Conservation (phyloP, 768 basidiomycete species). For the Leccinum subgranulosum region DNA sequence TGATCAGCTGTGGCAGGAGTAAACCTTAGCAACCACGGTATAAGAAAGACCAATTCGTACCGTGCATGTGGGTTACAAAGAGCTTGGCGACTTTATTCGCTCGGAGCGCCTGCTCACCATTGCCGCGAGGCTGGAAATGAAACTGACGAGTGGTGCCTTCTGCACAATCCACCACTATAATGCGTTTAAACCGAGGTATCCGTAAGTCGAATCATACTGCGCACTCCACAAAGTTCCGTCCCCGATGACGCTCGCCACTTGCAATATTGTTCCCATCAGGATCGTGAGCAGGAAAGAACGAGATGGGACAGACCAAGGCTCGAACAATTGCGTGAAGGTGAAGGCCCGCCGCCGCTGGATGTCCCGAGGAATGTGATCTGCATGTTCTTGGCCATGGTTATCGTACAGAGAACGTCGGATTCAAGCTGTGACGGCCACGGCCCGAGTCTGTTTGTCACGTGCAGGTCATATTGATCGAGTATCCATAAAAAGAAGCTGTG, state of each 20-base stretch:
- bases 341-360: slow-evolving; percentile 73
- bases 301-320: slow-evolving; percentile 40
- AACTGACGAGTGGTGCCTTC: slow-evolving; percentile 79
- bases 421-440: neutral
- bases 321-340: slow-evolving; percentile 71
- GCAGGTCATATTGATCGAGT: slow-evolving; percentile 3
- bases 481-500: slow-evolving; percentile 20
- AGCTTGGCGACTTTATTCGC: slow-evolving; percentile 56
- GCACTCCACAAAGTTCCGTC: slow-evolving; percentile 68
- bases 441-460: slow-evolving; percentile 12
- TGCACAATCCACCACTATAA: slow-evolving; percentile 77
- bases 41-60: slow-evolving; percentile 31
- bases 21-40: neutral
- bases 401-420: neutral
- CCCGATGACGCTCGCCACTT: slow-evolving; percentile 52
- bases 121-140: slow-evolving; percentile 43
- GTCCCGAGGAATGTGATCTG: slow-evolving; percentile 73
- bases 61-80: slow-evolving; percentile 86
- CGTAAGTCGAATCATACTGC: slow-evolving; percentile 12
- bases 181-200: slow-evolving; percentile 1
- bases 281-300: neutral
- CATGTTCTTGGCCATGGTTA: slow-evolving; percentile 41
- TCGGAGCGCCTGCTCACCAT: slow-evolving; percentile 34
- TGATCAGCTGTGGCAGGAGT: slow-evolving; percentile 54
- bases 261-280: slow-evolving; percentile 3